phyloP scores from a whole-genome alignment of 2,329 filamentous ascomycete genomes.

The Pyrenophora tritici-repentis region DNA sequence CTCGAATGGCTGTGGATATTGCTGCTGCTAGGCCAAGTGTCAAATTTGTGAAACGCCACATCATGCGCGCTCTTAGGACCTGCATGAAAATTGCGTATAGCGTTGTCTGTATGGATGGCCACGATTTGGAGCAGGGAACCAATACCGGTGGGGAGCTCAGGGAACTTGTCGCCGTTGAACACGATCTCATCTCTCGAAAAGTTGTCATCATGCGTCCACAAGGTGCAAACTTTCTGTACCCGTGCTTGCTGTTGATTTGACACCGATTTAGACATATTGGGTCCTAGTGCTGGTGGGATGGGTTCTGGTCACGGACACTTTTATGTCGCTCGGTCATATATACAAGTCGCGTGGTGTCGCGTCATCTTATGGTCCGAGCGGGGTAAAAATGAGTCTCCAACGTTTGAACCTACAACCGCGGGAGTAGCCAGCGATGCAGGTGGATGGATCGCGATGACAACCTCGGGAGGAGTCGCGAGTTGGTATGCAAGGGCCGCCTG shows the following conservation, averaged over 20 bases:
- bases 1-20: slow-evolving; percentile 21
- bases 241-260: slow-evolving; percentile 29
- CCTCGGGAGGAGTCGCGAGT: no score
- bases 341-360: slow-evolving; percentile 1
- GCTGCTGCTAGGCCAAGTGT: slow-evolving; percentile 18
- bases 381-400: not conserved
- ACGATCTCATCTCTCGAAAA: slow-evolving; percentile 79
- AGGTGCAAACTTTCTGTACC: slow-evolving; percentile 52
- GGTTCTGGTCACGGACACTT: slow-evolving; percentile 1
- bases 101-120: slow-evolving; percentile 60
- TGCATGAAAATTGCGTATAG: slow-evolving; percentile 53
- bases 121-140: slow-evolving; percentile 76
- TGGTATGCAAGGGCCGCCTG: not conserved
- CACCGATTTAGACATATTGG: slow-evolving; percentile 39
- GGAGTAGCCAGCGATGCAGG: not conserved
- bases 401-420: not conserved
- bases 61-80: slow-evolving; percentile 32
- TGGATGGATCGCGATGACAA: not conserved
- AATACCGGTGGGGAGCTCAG: slow-evolving; percentile 64
- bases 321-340: slow-evolving; percentile 6
- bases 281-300: not conserved
- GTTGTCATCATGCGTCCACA: slow-evolving; percentile 71
- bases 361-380: not conserved
- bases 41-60: slow-evolving; percentile 36
- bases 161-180: slow-evolving; percentile 74